Evolutionary conservation across 176 grass and related monocot genomes (phyloP), one percentile per base, ranked within the genome.

Genomic region (Microstegium vimineum): DNA sequence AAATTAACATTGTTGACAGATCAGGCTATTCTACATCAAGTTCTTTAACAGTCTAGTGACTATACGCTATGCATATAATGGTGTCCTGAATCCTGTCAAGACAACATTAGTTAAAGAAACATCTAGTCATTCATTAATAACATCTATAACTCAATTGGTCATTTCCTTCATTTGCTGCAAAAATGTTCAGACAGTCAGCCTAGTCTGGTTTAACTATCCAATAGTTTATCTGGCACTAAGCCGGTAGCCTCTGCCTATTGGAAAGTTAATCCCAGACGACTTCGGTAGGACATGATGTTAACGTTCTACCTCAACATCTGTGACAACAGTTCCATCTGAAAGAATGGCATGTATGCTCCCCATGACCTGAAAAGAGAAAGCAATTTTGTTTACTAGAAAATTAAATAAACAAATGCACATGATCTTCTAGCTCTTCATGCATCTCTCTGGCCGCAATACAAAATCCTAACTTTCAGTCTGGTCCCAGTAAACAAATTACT

Each of bases 281-380:
- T 64, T 85, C 1, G 52, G 13, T 28, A 65, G 16, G 45, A 81
- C 26, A 82, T 76, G 22, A 78, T 65, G 32, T 3, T 2, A 62
- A 45, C 63, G 30, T 22, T 73, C 69, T 91, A 98, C 96, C 73
- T 98, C 96, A 59, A 98, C 84, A 87, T 98, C 90, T 73, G 85
- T 93, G 51, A 95, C 76, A 3, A 95, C 41, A 33, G 87, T 92
- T 66, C 93, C 93, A 90, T 95, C 87, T 37, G 93, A 91, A 65
- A 90, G 84, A 85, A 95, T 91, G 65, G 93, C 93, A 90, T 98
- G 96, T 81, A 98, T 98, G 73, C 90, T 93, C 56, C 96, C 96
- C 96, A 98, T 98, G 30, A 77, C 87, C 95, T 94, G 66, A 70
- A 89, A 83, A 73, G 22, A 83, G 22, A 32, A 81, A 47, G 34